Conservation (phyloP, 2,329 filamentous ascomycete genomes). For the Aquanectria penicillioides region DNA sequence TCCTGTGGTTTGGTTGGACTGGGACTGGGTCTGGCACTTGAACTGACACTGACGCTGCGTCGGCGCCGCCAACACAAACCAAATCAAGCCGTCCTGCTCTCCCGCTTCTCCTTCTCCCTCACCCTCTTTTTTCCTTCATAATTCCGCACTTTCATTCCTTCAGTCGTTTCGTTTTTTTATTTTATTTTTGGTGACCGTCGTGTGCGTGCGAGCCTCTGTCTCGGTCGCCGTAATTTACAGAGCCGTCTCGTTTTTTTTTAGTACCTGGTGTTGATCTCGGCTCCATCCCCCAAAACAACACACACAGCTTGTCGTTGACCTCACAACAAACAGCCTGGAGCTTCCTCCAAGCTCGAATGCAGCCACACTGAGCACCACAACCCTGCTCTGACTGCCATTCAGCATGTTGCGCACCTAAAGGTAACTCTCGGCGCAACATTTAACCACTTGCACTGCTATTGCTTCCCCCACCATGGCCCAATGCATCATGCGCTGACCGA, state of each 20-base stretch:
- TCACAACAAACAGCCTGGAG: slow-evolving; percentile 3
- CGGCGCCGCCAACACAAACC: slow-evolving; percentile 13
- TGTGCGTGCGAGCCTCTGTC: slow-evolving; percentile 7
- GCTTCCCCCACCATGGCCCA: slow-evolving; percentile 10
- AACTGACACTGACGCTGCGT: slow-evolving; percentile 7
- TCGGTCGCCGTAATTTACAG: slow-evolving; percentile 7
- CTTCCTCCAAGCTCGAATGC: slow-evolving; percentile 8
- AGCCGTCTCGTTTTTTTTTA: neutral
- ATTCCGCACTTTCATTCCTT: slow-evolving; percentile 13
- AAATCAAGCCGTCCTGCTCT: neutral
- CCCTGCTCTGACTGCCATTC: slow-evolving; percentile 31
- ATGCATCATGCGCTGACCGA: slow-evolving; percentile 28
- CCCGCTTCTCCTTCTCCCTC: slow-evolving; percentile 1
- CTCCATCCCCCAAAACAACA: slow-evolving; percentile 8
- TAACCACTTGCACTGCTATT: neutral
- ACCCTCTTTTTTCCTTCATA: slow-evolving; percentile 7
- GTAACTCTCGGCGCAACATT: slow-evolving; percentile 25
- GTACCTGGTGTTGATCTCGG: neutral
- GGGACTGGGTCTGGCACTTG: no score
- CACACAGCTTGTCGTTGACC: slow-evolving; percentile 19
- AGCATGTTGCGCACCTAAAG: slow-evolving; percentile 42
- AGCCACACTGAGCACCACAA: slow-evolving; percentile 5
- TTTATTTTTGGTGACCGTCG: neutral
- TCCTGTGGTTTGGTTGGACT: no score
- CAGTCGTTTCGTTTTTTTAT: slow-evolving; percentile 13